phyloP scores from a whole-genome alignment of 345 rosid genomes.

The Mallotus nudiflorus region DNA sequence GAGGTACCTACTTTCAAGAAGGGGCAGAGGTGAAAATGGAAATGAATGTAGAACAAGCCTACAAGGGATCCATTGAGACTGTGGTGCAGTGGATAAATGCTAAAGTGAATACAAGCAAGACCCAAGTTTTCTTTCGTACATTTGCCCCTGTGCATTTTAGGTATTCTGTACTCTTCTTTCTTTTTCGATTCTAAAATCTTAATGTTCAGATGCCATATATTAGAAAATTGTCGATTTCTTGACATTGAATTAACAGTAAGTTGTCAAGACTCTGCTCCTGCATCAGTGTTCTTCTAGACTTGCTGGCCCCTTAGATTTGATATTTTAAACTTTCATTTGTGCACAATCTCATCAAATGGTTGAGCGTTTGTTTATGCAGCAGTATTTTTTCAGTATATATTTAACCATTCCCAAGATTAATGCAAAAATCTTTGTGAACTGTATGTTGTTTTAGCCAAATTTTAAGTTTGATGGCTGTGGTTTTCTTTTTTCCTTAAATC shows the following conservation, averaged over 20 bases:
- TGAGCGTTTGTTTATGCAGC: not conserved
- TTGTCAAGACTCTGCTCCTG: not conserved
- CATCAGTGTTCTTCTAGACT: not conserved
- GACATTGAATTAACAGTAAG: too few relatives aligned
- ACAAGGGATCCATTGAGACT: slow-evolving; percentile 64
- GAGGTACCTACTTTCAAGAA: slow-evolving; percentile 92
- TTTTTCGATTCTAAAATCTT: not conserved
- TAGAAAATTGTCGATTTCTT: not conserved
- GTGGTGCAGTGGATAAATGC: slow-evolving; percentile 64
- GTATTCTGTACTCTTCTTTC: slow-evolving; percentile 28
- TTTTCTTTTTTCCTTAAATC: not conserved
- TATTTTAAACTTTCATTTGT: not conserved
- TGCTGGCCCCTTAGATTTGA: not conserved
- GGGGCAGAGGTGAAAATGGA: slow-evolving; percentile 55
- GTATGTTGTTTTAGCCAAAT: too few relatives aligned
- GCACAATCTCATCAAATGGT: not conserved
- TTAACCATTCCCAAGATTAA: not conserved
- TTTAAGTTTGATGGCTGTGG: not conserved
- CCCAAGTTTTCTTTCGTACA: slow-evolving; percentile 83
- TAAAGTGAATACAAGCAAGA: slow-evolving; percentile 65
- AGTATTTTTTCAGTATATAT: too few relatives aligned
- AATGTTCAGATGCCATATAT: not conserved
- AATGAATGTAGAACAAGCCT: slow-evolving; percentile 64
- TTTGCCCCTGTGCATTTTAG: slow-evolving; percentile 97
- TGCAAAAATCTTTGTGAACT: not conserved